Evolutionary conservation across 164 flowering plant species (phyloP), one percentile per base, ranked within the genome.

Genomic region (Platanus orientalis): DNA sequence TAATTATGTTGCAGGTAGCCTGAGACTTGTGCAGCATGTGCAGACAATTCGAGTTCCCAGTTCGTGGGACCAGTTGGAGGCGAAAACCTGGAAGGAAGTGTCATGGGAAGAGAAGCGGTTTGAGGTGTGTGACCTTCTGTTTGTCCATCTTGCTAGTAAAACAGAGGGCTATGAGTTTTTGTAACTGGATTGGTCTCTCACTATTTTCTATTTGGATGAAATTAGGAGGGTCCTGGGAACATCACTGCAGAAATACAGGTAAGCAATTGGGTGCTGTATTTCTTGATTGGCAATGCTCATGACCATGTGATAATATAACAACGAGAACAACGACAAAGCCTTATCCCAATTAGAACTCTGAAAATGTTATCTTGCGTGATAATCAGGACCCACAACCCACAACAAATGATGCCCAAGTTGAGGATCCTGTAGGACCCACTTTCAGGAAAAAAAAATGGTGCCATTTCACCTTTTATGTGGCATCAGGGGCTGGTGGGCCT

Each of bases 1-100:
- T 36, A 6, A 2, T 45, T 63, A 11, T 61, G 14, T 49, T 73
- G 73, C 89, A 92, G 96, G 60, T 77, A 83, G 97, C 80, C 76
- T 93, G 78, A 88, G 97, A 75, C 68, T 93, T 57, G 12, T 90
- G 60, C 94, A 90, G 71, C 89, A 87, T 67, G 98, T 83, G 66
- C 87, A 84, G 64, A 76, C 70, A 27, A 81, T 93, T 71, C 78
- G 64, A 69, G 85, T 71, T 60, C 97, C 98, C 26, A 60, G 56
- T 58, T 73, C 80, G 29, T 84, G 89, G 94, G 73, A 80, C 48
- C 63, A 70, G 29, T 60, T 79, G 52, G 69, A 76, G 45, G 74
- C 75, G 28, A 76, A 80, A 72, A 67, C 75, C 11, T 84, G 81
- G 80, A 67, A 77, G 65, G 90, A 93, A 19, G 72, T 85, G 26